Conservation (phyloP, 2,329 filamentous ascomycete species). For the Akanthomyces uredinophilus region DNA sequence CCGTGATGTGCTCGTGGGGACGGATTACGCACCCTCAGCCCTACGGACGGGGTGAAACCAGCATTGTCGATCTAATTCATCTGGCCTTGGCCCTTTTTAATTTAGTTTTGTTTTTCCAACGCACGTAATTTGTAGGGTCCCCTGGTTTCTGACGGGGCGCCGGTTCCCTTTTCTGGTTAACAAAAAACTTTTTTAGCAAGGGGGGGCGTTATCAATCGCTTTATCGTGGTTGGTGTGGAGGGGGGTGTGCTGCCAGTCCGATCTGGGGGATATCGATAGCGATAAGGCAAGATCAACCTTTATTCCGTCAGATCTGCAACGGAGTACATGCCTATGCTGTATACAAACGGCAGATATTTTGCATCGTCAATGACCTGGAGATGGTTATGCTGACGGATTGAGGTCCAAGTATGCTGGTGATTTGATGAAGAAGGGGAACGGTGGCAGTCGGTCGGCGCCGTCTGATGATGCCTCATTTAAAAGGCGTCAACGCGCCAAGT, state of each 20-base stretch:
- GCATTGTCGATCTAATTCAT: neutral
- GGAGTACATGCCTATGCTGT: too few relatives aligned
- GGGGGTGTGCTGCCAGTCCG: neutral
- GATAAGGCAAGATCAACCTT: neutral
- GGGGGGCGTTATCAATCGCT: neutral
- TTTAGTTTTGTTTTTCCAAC: neutral
- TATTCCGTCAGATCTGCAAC: neutral
- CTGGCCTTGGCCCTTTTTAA: neutral
- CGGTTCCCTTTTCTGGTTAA: neutral
- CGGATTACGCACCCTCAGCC: neutral
- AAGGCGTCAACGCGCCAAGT: too few relatives aligned
- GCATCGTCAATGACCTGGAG: too few relatives aligned
- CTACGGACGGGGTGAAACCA: neutral
- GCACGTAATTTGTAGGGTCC: neutral
- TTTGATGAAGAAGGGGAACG: too few relatives aligned
- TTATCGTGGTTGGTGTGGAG: neutral
- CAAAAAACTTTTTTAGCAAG: neutral
- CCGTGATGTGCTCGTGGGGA: too few relatives aligned
- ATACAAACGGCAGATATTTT: too few relatives aligned
- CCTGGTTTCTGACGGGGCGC: neutral
- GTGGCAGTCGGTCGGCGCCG: too few relatives aligned
- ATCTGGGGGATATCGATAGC: neutral
- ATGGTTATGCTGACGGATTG: too few relatives aligned
- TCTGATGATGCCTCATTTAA: too few relatives aligned
- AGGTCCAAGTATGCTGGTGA: too few relatives aligned